These are phyloP conservation scores for Pleurotus salmoneostramineus DNA, from an alignment of 768 basidiomycete species.

Conservation along the genomic window DNA sequence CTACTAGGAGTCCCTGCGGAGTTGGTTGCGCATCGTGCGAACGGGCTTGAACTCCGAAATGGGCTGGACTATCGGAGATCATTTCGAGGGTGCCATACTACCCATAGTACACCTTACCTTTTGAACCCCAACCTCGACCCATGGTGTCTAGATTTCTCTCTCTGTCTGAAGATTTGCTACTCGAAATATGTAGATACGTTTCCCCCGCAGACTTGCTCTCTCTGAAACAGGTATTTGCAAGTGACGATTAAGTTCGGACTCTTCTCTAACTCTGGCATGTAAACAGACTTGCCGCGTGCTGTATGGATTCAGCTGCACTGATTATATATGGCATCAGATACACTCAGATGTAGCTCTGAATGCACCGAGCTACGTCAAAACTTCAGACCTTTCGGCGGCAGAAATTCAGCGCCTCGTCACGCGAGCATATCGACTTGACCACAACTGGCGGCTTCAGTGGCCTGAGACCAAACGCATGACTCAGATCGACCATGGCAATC, in stretches of 20 bases:
- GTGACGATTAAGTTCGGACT: too few relatives aligned
- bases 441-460: slow-evolving; percentile 40
- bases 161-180: slow-evolving; percentile 42
- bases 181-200: slow-evolving; percentile 30
- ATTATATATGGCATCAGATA: slow-evolving; percentile 56
- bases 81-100: too few relatives aligned
- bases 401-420: slow-evolving; percentile 38
- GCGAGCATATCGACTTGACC: slow-evolving; percentile 43
- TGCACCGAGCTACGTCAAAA: slow-evolving; percentile 27
- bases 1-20: too few relatives aligned
- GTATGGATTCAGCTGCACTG: slow-evolving; percentile 44
- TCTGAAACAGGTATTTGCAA: slow-evolving; percentile 40
- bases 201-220: slow-evolving; percentile 38
- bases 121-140: neutral
- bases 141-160: slow-evolving; percentile 19
- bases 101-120: neutral
- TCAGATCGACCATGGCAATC: slow-evolving; percentile 31
- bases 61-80: too few relatives aligned
- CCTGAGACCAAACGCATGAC: slow-evolving; percentile 30
- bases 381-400: slow-evolving; percentile 29
- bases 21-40: too few relatives aligned
- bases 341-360: slow-evolving; percentile 45
- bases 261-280: neutral
- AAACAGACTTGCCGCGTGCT: slow-evolving; percentile 56
- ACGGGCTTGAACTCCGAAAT: too few relatives aligned